phyloP scores from a whole-genome alignment of 75 land plant species.

The Larix kaempferi region DNA sequence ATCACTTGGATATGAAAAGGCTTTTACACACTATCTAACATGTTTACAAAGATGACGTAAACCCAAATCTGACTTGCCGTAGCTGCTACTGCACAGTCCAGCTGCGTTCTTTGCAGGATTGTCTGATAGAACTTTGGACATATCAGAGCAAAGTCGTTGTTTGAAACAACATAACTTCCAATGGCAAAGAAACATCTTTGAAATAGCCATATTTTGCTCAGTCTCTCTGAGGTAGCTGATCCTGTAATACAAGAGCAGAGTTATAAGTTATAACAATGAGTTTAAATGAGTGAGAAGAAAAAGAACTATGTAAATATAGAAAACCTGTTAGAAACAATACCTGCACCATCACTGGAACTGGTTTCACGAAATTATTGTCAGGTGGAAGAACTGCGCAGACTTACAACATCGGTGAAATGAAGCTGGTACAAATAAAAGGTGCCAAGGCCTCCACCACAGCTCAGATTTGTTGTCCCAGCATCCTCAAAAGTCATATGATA shows the following conservation, averaged over 20 bases:
- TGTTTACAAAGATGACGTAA: not conserved
- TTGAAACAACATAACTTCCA: not conserved
- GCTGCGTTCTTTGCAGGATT: constrained; percentile 2
- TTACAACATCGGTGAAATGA: not conserved
- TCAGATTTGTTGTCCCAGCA: not conserved
- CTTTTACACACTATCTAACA: constrained; percentile 6
- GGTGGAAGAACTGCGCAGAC: constrained; percentile 1
- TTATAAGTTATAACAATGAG: not conserved
- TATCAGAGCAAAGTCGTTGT: constrained; percentile 1
- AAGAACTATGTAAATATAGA: not conserved
- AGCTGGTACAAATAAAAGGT: not conserved
- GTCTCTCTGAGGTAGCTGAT: not conserved
- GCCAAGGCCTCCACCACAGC: not conserved
- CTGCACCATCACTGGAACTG: not conserved
- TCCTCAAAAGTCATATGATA: not conserved
- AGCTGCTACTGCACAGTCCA: not conserved
- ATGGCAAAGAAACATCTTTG: not conserved
- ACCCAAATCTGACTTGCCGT: not conserved
- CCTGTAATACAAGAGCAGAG: not conserved
- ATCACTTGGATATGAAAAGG: not conserved
- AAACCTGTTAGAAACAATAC: not conserved
- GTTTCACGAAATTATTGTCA: not conserved
- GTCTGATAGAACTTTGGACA: not conserved
- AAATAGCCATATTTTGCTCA: not conserved
- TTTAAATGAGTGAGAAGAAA: not conserved